A percentile compares a stretch with the other conserved stretches of the same genome.
Evolutionary conservation across 75 land plant genomes (phyloP).

Genomic region (Azolla pinnata): DNA sequence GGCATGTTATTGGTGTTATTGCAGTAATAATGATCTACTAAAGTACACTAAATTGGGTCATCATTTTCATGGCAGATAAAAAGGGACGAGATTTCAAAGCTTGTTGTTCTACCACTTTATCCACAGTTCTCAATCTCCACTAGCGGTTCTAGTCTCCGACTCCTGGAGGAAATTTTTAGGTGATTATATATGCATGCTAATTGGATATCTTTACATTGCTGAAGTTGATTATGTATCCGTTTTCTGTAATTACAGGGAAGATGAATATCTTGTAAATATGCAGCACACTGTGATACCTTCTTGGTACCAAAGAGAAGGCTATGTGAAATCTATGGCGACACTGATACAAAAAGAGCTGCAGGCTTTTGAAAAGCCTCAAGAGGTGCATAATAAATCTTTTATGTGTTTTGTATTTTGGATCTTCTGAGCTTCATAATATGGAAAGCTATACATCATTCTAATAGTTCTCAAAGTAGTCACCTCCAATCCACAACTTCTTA

Average conservation of each 20-base stretch:
- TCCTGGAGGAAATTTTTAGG: conserved; percentile 94
- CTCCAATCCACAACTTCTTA: no score
- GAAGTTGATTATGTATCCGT: not conserved
- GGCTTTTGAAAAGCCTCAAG: conserved; percentile 63
- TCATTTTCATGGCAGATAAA: conserved; percentile 63
- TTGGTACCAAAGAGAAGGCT: conserved; percentile 97
- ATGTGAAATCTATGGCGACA: conserved; percentile 88
- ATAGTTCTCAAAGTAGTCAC: no score
- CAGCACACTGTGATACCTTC: conserved; percentile 99
- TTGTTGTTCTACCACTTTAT: conserved; percentile 96
- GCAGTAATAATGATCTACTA: no score
- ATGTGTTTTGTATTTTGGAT: no score
- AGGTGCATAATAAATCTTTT: no score
- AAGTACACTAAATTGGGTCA: no score
- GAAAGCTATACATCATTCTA: no score
- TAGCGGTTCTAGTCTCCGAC: conserved; percentile 96
- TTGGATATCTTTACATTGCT: not conserved
- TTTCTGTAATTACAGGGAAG: conserved; percentile 53
- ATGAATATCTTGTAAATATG: conserved; percentile 96
- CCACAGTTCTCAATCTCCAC: conserved; percentile 99
- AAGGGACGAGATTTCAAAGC: conserved; percentile 75
- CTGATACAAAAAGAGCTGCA: conserved; percentile 73
- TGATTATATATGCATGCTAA: conserved; percentile 8
- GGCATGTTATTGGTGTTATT: no score
- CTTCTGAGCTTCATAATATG: no score